Conservation (phyloP, 805 yeast genomes). For the Ogataea nitratoaversa region DNA sequence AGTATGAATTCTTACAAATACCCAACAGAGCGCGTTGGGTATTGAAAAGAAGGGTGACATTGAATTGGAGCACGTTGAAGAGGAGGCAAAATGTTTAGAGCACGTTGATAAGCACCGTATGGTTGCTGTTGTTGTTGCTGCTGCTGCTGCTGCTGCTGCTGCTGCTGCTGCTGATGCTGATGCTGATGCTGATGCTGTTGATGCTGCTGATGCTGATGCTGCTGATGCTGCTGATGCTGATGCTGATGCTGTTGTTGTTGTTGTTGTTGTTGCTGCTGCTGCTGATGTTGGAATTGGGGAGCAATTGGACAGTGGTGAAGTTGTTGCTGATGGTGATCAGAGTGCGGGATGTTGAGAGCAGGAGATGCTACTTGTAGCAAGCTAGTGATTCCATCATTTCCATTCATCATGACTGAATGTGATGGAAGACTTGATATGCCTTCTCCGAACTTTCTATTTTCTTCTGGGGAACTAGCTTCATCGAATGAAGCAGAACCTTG, state of each 20-base stretch:
- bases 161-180: background rate
- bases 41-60: constrained; percentile 4
- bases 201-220: constrained; percentile 1
- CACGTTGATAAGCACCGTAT: background rate
- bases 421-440: too few species aligned
- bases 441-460: too few species aligned
- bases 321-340: too few species aligned
- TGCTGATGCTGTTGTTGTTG: constrained; percentile 6
- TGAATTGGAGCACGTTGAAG: constrained; percentile 10
- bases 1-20: constrained; percentile 5
- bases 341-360: too few species aligned
- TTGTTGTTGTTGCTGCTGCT: constrained; percentile 5
- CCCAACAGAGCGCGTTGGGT: constrained; percentile 6
- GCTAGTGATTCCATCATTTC: background rate
- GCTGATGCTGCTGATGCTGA: constrained; percentile 4
- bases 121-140: background rate
- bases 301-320: too few species aligned
- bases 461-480: background rate
- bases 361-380: background rate
- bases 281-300: too few species aligned
- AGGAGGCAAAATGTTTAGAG: constrained; percentile 12
- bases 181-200: background rate
- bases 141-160: background rate
- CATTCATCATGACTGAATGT: background rate
- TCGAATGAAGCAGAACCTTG: background rate